These are phyloP conservation scores for Populus hybrid DNA, from an alignment of 441 rosid species.

Conservation along the genomic window DNA sequence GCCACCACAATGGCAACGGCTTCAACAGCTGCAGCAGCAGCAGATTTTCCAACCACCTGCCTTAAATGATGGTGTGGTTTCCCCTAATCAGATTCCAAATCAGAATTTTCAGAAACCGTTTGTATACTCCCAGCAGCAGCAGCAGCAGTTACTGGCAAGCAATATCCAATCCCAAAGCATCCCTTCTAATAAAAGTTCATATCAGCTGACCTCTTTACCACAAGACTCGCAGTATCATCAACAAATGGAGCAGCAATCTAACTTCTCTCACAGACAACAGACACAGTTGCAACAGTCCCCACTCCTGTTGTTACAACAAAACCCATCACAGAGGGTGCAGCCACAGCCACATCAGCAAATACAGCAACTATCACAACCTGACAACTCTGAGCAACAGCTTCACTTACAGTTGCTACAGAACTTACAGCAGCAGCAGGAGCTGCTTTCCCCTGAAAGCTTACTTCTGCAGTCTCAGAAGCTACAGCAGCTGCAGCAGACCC, in stretches of 20 bases:
- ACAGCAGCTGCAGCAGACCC: constrained; percentile 43
- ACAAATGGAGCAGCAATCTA: constrained; percentile 65
- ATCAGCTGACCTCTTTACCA: constrained; percentile 53
- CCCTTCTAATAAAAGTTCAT: constrained; percentile 42
- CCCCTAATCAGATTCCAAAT: constrained; percentile 41
- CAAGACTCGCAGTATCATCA: constrained; percentile 70
- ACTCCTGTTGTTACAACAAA: constrained; percentile 52
- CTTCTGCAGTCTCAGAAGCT: constrained; percentile 60
- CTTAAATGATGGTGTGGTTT: constrained; percentile 38
- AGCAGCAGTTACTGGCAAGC: constrained; percentile 31
- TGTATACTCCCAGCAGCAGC: constrained; percentile 65
- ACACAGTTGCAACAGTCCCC: constrained; percentile 57
- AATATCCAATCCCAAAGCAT: constrained; percentile 47
- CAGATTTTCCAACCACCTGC: constrained; percentile 53
- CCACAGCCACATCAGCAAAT: constrained; percentile 51
- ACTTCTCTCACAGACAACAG: constrained; percentile 54
- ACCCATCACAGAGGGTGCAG: constrained; percentile 50
- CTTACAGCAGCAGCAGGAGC: constrained; percentile 62
- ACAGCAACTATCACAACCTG: constrained; percentile 54
- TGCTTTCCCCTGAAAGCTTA: constrained; percentile 45
- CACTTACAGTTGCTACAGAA: constrained; percentile 81
- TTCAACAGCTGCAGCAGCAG: constrained; percentile 33
- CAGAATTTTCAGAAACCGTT: constrained; percentile 48
- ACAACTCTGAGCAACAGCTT: constrained; percentile 71
- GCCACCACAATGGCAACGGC: neutral